phyloP scores from a whole-genome alignment of 139 green algal genomes.

The Prasinococcaceae sp. region DNA sequence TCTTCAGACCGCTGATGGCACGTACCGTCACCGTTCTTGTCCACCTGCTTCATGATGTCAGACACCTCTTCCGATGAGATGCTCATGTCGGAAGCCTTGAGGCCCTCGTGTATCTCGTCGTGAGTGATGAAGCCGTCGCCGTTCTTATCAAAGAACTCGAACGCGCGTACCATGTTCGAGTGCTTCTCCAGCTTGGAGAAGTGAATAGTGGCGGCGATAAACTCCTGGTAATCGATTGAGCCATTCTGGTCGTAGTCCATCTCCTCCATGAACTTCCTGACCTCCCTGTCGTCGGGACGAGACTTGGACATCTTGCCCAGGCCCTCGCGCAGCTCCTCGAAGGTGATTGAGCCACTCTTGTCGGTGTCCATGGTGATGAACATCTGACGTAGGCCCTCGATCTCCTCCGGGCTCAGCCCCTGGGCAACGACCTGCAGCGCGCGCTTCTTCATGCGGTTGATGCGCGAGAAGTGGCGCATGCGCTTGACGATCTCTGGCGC shows the following conservation, averaged over 20 bases:
- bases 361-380: slow-evolving; percentile 45
- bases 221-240: slow-evolving; percentile 80
- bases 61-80: neutral
- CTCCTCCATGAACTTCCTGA: slow-evolving; percentile 53
- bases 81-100: slow-evolving; percentile 4
- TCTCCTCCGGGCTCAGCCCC: slow-evolving; percentile 32
- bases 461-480: slow-evolving; percentile 76
- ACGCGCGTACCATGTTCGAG: slow-evolving; percentile 26
- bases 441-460: slow-evolving; percentile 95
- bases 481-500: too few relatives aligned
- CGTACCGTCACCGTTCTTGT: too few relatives aligned
- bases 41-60: slow-evolving; percentile 6
- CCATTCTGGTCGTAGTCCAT: slow-evolving; percentile 42
- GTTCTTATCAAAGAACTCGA: slow-evolving; percentile 26
- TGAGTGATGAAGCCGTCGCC: slow-evolving; percentile 20
- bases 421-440: slow-evolving; percentile 56
- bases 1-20: too few relatives aligned
- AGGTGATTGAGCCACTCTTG: slow-evolving; percentile 35
- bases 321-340: slow-evolving; percentile 36
- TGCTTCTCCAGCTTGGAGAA: slow-evolving; percentile 24
- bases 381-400: slow-evolving; percentile 36
- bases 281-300: slow-evolving; percentile 29
- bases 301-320: slow-evolving; percentile 24
- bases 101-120: slow-evolving; percentile 15
- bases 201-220: slow-evolving; percentile 48